Base-by-base conservation (phyloP, 805 yeast genomes). In the Suhomyces xylopsoci region DNA sequence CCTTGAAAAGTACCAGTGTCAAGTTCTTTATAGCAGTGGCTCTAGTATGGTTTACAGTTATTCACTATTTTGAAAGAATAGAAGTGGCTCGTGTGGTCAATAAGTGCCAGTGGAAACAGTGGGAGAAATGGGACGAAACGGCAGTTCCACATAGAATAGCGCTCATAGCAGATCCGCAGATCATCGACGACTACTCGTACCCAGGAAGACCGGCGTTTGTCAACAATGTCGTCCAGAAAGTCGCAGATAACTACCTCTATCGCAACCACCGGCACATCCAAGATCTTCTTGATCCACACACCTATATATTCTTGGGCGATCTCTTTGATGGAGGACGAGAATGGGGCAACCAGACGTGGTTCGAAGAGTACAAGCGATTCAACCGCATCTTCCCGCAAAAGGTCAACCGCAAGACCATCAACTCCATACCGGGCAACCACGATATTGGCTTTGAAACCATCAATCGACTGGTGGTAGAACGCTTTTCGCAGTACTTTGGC, bases 361-460 rank as follows among this genome's bases (percentile, higher is more conserved):
- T 81, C 51, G 70, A 76, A 12, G 98, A 94, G 67, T 85, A 79
- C 61, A 62, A 67, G 19, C 73, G 99, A 49, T 94, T 88, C 67
- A 78, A 82, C 57, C 56, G 66, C 1, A 81, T 94, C 3, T 93
- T 88, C 67, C 85, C 87, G 6, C 71, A 74, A 54, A 76, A 76
- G 51, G 71, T 78, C n/a, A 69, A 75, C 50, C 72, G 81, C 48
- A 59, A 68, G 20, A 67, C 69, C 24, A 63, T 66, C 49, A 59
- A 70, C 32, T 68, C 76, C 2, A 63, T 81, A 7, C 97, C 97
- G 0, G 99, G 99, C 1, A 94, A 94, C 65, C 99, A 94, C 66
- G 99, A 94, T 65, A 90, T 96, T 57, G 99, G 99, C 0, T 93
- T 87, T 70, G 97, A 94, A 26, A 81, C 84, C 54, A 82, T 94